phyloP scores from a whole-genome alignment of 129 eudicot species.

The Chrysanthemum seticuspe region DNA sequence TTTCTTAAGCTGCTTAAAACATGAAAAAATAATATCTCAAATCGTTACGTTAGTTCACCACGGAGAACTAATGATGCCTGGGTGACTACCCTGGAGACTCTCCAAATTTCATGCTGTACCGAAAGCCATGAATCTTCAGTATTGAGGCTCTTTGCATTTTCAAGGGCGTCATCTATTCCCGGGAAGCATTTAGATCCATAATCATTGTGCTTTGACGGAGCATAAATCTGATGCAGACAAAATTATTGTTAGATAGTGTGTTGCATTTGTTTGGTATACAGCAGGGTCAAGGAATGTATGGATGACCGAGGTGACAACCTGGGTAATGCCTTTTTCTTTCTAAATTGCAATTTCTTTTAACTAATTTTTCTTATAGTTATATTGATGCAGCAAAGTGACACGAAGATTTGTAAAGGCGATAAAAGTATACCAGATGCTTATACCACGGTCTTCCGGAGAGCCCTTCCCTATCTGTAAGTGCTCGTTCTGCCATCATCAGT shows the following conservation, averaged over 20 bases:
- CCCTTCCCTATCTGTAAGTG: constrained; percentile 81
- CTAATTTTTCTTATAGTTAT: background rate
- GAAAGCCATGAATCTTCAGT: constrained; percentile 62
- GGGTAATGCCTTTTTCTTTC: background rate
- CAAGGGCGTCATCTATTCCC: constrained; percentile 72
- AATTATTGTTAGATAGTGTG: constrained; percentile 14
- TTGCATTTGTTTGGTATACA: constrained; percentile 8
- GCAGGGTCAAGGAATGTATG: background rate
- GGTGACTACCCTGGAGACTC: constrained; percentile 76
- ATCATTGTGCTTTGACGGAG: constrained; percentile 77
- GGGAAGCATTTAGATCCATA: constrained; percentile 86
- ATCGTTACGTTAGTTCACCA: constrained; percentile 52
- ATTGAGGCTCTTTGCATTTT: constrained; percentile 48
- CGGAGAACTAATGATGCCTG: constrained; percentile 71
- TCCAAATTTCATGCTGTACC: constrained; percentile 88
- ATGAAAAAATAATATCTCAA: background rate
- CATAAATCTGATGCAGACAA: constrained; percentile 58
- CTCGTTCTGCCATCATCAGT: constrained; percentile 88
- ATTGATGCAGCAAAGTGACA: background rate
- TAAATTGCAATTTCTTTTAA: background rate
- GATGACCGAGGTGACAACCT: background rate
- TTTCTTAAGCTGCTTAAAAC: background rate
- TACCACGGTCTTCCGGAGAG: constrained; percentile 78
- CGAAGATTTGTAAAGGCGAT: background rate
- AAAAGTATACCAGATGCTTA: constrained; percentile 72